Percentiles rank a stretch among this genome's conserved stretches.
phyloP scores from a whole-genome alignment of 768 basidiomycete genomes.

The Lentinus brumalis region DNA sequence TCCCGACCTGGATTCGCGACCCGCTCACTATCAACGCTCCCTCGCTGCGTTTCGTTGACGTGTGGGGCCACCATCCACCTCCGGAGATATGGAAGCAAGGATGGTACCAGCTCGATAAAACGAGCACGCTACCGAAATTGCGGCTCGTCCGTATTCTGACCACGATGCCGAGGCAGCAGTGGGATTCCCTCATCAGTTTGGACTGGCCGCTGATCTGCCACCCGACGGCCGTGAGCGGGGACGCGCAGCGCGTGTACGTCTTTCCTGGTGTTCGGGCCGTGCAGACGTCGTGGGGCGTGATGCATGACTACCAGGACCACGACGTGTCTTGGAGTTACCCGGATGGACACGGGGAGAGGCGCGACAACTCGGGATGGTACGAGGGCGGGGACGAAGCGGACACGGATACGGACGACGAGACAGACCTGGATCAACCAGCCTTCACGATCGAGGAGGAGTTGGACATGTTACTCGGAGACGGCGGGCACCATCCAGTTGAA shows the following conservation, averaged over 20 bases:
- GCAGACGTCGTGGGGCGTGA: conserved; percentile 8
- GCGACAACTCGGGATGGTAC: background rate
- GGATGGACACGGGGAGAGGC: background rate
- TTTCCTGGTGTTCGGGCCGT: conserved; percentile 1
- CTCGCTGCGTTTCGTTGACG: conserved; percentile 4
- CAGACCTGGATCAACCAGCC: background rate
- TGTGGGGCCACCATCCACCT: background rate
- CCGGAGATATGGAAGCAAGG: background rate
- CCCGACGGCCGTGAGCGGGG: conserved; percentile 1
- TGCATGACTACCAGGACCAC: background rate
- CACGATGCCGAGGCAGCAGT: background rate
- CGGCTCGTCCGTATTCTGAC: background rate
- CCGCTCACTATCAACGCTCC: background rate
- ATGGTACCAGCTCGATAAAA: background rate
- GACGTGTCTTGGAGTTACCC: background rate
- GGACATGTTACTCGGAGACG: background rate
- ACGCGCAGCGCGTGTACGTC: background rate
- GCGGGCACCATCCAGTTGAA: background rate
- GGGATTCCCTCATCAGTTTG: background rate
- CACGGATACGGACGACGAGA: background rate
- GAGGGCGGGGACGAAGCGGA: background rate
- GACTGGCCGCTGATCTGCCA: conserved; percentile 11
- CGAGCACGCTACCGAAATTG: background rate
- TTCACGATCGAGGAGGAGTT: background rate
- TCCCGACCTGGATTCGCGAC: background rate